Evolutionary conservation across 83 land plant genomes (phyloP).

Genomic region (Picea mariana): DNA sequence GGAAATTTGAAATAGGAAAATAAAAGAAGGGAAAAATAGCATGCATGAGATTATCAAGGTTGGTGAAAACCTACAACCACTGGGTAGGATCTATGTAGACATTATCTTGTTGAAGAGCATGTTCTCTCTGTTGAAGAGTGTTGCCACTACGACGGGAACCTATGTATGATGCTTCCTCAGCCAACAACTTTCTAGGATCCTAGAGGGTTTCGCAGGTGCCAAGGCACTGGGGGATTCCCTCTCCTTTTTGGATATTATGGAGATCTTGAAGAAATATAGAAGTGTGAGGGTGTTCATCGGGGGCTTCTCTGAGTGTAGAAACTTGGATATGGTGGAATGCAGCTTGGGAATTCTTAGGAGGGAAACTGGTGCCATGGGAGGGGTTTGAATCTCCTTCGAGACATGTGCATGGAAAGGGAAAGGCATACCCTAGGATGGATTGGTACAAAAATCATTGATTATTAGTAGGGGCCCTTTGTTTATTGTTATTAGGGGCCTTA

Average conservation of each 20-base stretch:
- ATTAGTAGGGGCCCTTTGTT: too few species aligned
- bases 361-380: constrained; percentile 79
- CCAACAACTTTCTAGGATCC: constrained; percentile 88
- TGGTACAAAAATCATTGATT: too few species aligned
- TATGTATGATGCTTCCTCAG: constrained; percentile 83
- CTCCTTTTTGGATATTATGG: constrained; percentile 53
- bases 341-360: constrained; percentile 84
- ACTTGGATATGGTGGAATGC: constrained; percentile 68
- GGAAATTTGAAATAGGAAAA: neutral
- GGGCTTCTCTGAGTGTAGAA: constrained; percentile 79
- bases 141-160: constrained; percentile 81
- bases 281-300: constrained; percentile 91
- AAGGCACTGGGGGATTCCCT: constrained; percentile 25
- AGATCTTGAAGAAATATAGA: constrained; percentile 74
- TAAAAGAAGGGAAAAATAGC: constrained; percentile 4
- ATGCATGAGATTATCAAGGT: constrained; percentile 87
- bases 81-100: constrained; percentile 89
- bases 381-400: constrained; percentile 88
- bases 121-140: constrained; percentile 40
- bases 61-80: constrained; percentile 90
- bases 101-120: constrained; percentile 18
- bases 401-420: too few species aligned
- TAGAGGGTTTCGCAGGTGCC: constrained; percentile 35
- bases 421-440: too few species aligned
- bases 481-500: too few species aligned